Evolutionary conservation across 345 rosid species (phyloP), one percentile per base, ranked within the genome.

Genomic region (Boechera divaricarpa): DNA sequence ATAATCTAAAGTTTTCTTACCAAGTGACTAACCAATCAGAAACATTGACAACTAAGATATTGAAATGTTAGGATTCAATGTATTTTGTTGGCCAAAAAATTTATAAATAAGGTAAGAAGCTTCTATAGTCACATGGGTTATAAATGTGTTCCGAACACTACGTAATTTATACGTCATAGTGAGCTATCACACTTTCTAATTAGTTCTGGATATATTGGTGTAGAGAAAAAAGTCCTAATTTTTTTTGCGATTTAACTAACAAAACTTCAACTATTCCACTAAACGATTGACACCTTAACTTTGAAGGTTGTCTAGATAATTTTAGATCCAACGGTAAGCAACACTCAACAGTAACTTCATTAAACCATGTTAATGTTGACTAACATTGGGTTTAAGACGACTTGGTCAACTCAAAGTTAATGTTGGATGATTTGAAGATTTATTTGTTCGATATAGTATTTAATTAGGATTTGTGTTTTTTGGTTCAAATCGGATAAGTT

Each of bases 111-210:
- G 9, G 26, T 32, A 32, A 26, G 72, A 74, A 74, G 66, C 59
- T 73, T 41, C 63, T 42, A 28, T 45, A n/a, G 10, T 64, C 77
- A 74, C 72, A 74, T 74, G 59, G 59, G 32, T 57, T 66, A 33
- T 26, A 4, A 45, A 16, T 35, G 51, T 66, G 60, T 51, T 57
- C 73, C 36, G 16, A 35, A 32, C 31, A 45, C 6, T 45, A 35
- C 51, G 78, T 74, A 58, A 66, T 56, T 35, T 32, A 65, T 16
- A 53, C 49, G 59, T 74, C 65, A 66, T 42, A 35, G 39, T 21
- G 21, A 74, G 12, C 59, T 24, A 45, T 56, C 32, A 7, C 21
- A 63, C 35, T 29, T 7, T 52, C 41, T 13, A 28, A 29, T 51
- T 29, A 32, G 28, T 18, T 52, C 38, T 13, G 9, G 16, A 47